Evolutionary conservation across 495 filamentous ascomycete species (phyloP).

Genomic region (Neurospora sp.): DNA sequence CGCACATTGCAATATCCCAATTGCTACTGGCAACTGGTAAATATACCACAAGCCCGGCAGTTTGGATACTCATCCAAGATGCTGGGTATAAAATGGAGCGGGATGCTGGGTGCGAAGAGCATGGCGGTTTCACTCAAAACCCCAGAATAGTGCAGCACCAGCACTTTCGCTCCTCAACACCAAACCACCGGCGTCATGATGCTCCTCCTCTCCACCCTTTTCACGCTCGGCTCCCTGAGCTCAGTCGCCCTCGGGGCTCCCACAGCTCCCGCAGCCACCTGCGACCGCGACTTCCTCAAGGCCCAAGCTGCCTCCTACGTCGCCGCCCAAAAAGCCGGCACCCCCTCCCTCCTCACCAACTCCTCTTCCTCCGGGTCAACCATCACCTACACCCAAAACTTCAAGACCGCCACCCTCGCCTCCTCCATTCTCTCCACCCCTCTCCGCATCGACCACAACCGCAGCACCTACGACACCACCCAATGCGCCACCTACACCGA

Average conservation of each 20-base stretch:
- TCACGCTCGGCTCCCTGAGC: background rate
- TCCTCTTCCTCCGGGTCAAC: background rate
- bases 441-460: slow-evolving; percentile 37
- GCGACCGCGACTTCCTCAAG: slow-evolving; percentile 14
- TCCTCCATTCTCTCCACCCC: slow-evolving; percentile 31
- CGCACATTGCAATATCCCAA: background rate
- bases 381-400: slow-evolving; percentile 25
- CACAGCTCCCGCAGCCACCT: background rate
- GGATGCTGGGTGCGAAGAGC: background rate
- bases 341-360: slow-evolving; percentile 18
- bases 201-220: background rate
- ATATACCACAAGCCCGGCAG: background rate
- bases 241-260: background rate
- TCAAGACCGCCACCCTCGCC: slow-evolving; percentile 22
- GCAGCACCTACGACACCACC: slow-evolving; percentile 36
- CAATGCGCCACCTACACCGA: slow-evolving; percentile 45
- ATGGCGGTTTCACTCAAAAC: background rate
- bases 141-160: rapidly evolving
- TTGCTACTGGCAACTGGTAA: background rate
- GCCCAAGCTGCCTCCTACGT: slow-evolving; percentile 21
- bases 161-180: background rate
- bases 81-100: background rate
- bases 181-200: background rate
- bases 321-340: slow-evolving; percentile 34
- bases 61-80: background rate